Evolutionary conservation across 768 basidiomycete species (phyloP), one percentile per base, ranked within the genome.

Genomic region (Coprinopsis strossmayeri): DNA sequence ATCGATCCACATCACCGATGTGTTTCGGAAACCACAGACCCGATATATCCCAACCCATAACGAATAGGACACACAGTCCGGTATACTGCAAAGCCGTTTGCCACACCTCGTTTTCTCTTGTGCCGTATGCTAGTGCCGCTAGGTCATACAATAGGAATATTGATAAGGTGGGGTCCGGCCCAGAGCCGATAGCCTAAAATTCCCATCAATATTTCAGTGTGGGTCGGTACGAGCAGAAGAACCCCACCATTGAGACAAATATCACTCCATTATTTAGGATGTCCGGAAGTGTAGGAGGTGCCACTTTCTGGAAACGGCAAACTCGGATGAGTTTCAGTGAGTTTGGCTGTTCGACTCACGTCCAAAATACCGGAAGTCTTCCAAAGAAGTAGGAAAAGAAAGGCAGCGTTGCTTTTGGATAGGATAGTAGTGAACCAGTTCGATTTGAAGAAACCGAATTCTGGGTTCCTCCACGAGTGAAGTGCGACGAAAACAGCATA

Each of bases 281-380:
- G 11, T 51, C 50, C 4, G 45, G 17, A 45, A 39, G 5, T 7
- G 50, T 51, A 11, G 50, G 49, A 2, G 39, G 25, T 9, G 35
- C 26, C 13, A 9, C 1, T 11, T 25, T 39, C 35, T 3, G 2
- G 34, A 23, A 32, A 15, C n/a, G 25, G 4, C 9, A n/a, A 3
- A 32, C 5, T 32, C 43, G 28, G 43, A n/a, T 45, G 44, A 24
- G 35, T 25, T 30, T 28, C 7, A 17, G 25, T 9, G 4, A 11
- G 40, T 9, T 25, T 7, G 17, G 9, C 20, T 2, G 10, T 11
- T 2, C 13, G 15, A 45, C 44, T 30, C 4, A 51, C 50, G 26
- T 51, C 50, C 10, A 51, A 45, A 21, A 51, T 39, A 12, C 50
- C 50, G 21, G 50, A 51, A 18, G 43, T 45, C 35, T 44, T 51